Base-by-base conservation (phyloP, 345 rosid genomes). In the Microcos paniculata region DNA sequence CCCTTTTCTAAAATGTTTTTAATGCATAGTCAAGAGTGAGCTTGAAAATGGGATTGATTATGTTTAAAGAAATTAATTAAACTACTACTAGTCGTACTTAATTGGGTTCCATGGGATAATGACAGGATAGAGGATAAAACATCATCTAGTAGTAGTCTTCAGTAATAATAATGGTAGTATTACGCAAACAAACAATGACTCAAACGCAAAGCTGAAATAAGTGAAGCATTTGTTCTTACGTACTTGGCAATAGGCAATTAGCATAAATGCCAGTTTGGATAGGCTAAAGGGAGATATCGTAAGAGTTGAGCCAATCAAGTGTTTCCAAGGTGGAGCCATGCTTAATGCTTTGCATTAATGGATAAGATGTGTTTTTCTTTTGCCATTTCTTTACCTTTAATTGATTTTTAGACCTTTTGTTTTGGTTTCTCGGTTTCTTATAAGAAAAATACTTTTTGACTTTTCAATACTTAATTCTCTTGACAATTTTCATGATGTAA, bases 41-140 rank as follows among this genome's bases (percentile, higher is more conserved):
- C 15, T 62, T 19, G 53, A 31, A 38, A 31, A 73, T 12, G 1
- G 35, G 71, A 33, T 75, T 55, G 68, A 76, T 75, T 75, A 75
- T 75, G 78, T 58, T 80, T 68, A 72, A 75, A 57, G 78, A 67
- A 69, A 80, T 19, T 6, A 14, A 56, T 9, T 3, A 45, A 19
- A 28, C 16, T 24, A 15, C 62, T 57, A 5, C n/a, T n/a, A n/a
- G n/a, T n/a, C n/a, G n/a, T n/a, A n/a, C 30, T 26, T 4, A 11
- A 71, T 40, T 57, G 53, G 43, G 12, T 10, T 26, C 16, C 15
- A 38, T 28, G 58, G 67, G 75, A 80, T 38, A 38, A 48, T 72
- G 76, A 76, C 49, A 59, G 76, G 65, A 11, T 11, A 74, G 24
- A 1, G 62, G 45, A 72, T 9, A 14, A 76, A 18, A 76, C n/a